Percentiles rank a stretch among this genome's conserved stretches.
Conservation (phyloP, 371 early-diverging fungal species). For the Mucor piriformis region DNA sequence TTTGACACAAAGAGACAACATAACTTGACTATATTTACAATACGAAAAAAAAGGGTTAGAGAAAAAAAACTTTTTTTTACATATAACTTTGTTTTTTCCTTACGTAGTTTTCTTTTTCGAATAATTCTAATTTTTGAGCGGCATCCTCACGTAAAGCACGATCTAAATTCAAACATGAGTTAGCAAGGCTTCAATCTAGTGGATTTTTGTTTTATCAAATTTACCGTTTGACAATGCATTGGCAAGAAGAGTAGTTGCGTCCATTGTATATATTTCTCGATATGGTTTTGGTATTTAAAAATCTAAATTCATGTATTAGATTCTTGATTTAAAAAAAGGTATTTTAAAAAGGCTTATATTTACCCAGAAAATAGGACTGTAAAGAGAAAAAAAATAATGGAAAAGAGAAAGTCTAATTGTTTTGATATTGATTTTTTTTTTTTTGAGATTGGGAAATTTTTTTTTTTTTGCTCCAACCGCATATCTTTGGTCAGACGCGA, state of each 20-base stretch:
- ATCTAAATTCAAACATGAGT: slow-evolving; percentile 16
- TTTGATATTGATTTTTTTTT: not conserved
- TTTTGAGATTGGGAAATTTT: not conserved
- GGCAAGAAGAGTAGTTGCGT: slow-evolving; percentile 73
- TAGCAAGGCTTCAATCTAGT: slow-evolving; percentile 42
- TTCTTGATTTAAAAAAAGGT: not conserved
- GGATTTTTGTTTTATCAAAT: not conserved
- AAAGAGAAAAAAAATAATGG: not conserved
- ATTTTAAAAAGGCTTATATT: not conserved
- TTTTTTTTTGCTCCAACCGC: not conserved
- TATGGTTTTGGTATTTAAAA: not conserved
- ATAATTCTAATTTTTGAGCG: slow-evolving; percentile 70
- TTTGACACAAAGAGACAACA: slow-evolving; percentile 74
- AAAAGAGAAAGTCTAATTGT: not conserved
- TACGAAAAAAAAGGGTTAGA: not conserved
- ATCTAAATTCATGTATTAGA: not conserved
- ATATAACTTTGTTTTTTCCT: slow-evolving; percentile 22
- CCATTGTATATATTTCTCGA: slow-evolving; percentile 47
- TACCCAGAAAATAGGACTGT: not conserved
- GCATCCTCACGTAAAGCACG: slow-evolving; percentile 75
- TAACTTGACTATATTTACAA: slow-evolving; percentile 66
- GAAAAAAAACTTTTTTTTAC: slow-evolving; percentile 6
- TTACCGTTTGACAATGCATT: slow-evolving; percentile 77
- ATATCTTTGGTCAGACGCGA: not conserved
- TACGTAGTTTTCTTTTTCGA: slow-evolving; percentile 82